Percentiles rank a stretch among this genome's conserved stretches.
Evolutionary conservation across 164 flowering plant species (phyloP).

Genomic region (Cinnamomum micranthum): DNA sequence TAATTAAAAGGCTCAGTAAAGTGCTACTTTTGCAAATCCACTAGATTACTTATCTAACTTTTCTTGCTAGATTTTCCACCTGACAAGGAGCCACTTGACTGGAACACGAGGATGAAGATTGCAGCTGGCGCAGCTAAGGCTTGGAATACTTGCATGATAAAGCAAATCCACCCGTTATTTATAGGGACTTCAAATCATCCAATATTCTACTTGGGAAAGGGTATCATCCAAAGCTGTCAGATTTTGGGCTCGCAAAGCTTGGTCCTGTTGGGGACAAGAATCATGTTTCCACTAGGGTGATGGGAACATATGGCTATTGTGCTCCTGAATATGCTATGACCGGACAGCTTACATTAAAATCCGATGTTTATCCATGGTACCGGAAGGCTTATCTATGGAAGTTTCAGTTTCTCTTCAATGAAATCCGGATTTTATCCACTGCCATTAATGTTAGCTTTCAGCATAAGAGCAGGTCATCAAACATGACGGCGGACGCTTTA

Average conservation of each 20-base stretch:
- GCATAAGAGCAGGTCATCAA: too few relatives aligned
- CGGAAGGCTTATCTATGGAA: too few relatives aligned
- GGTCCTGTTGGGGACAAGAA: slow-evolving; percentile 93
- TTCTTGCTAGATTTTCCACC: slow-evolving; percentile 55
- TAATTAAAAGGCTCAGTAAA: too few relatives aligned
- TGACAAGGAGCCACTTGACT: slow-evolving; percentile 68
- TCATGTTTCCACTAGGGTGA: slow-evolving; percentile 89
- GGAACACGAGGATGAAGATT: slow-evolving; percentile 92
- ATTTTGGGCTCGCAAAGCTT: slow-evolving; percentile 87
- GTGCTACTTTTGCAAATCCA: too few relatives aligned
- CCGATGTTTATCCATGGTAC: too few relatives aligned
- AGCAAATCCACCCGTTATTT: slow-evolving; percentile 89
- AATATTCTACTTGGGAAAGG: slow-evolving; percentile 86
- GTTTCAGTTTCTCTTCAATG: too few relatives aligned
- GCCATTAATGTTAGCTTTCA: too few relatives aligned
- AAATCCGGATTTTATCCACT: too few relatives aligned
- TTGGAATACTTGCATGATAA: slow-evolving; percentile 86
- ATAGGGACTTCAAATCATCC: slow-evolving; percentile 81
- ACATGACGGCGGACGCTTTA: too few relatives aligned
- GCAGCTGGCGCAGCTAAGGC: slow-evolving; percentile 94
- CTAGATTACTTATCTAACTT: too few relatives aligned
- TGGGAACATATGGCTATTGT: slow-evolving; percentile 95
- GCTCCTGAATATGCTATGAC: slow-evolving; percentile 97
- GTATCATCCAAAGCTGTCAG: slow-evolving; percentile 79
- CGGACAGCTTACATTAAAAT: slow-evolving; percentile 85